Evolutionary conservation across 345 rosid genomes (phyloP), one percentile per base, ranked within the genome.

Genomic region (Punica granatum): DNA sequence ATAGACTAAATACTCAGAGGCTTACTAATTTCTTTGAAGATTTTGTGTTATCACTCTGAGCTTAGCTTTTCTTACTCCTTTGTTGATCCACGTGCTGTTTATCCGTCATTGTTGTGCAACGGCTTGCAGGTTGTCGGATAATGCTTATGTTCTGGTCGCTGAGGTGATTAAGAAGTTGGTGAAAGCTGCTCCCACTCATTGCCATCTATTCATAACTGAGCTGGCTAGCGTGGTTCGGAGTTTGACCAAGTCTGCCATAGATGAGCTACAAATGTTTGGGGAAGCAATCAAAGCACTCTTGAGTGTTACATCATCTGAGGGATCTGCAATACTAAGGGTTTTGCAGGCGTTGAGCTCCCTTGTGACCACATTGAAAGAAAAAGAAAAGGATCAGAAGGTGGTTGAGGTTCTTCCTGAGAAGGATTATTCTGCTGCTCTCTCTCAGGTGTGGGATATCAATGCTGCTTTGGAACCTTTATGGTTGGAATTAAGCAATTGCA

Each of bases 91-190:
- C 30, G 12, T 51, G 10, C 7, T 51, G 6, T 51, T 12, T 26
- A 30, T 25, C 18, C 28, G 6, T 26, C 34, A 56, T 33, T 56
- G 13, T 39, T n/a, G 30, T 23, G 48, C 37, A 16, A n/a, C 37
- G 49, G 18, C 34, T 56, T 30, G 61, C 89, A 93, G 98, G 72
- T 79, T 93, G 85, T 93, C 98, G 75, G 98, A 93, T 81, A 87
- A 82, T 53, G 94, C 98, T 64, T 90, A 93, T 54, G 65, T 82
- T 75, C 92, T 89, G 58, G 97, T 88, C 60, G 94, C 91, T 7
- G 98, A 89, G 77, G 97, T 93, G 69, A 82, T 93, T 84, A 90
- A 87, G 74, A 93, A 86, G 77, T 70, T 93, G 79, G 97, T 93
- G 64, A 82, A 83, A 31, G 83, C 84, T 77, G 87, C 94, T 66